Evolutionary conservation across 2,329 filamentous ascomycete species (phyloP).

Genomic region (Exophiala sp.): DNA sequence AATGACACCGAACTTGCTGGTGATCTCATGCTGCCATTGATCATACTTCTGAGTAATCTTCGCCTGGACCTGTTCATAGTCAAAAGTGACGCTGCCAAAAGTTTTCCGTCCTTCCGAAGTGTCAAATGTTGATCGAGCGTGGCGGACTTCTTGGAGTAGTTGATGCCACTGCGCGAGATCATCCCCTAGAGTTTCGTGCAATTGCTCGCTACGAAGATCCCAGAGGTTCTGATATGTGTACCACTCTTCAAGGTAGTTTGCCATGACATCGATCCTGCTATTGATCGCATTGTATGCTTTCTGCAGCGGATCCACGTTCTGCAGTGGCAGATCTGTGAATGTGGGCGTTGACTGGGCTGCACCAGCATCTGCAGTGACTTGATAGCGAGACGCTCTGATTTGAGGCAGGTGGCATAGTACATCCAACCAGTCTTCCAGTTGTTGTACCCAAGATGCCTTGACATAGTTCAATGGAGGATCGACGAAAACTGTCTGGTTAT

Average conservation of each 20-base stretch:
- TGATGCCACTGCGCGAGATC: slow-evolving; percentile 91
- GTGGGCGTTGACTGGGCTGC: slow-evolving; percentile 59
- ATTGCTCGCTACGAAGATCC: slow-evolving; percentile 93
- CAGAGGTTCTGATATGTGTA: slow-evolving; percentile 96
- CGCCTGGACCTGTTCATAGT: slow-evolving; percentile 97
- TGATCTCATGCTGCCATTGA: slow-evolving; percentile 97
- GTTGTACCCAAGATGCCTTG: slow-evolving; percentile 85
- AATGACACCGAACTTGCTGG: slow-evolving; percentile 84
- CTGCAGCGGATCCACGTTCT: slow-evolving; percentile 72
- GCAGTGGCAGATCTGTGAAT: slow-evolving; percentile 77
- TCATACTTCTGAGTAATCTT: slow-evolving; percentile 99
- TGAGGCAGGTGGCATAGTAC: slow-evolving; percentile 87
- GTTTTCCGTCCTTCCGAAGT: slow-evolving; percentile 88
- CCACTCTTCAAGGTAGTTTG: slow-evolving; percentile 92
- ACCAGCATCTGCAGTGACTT: slow-evolving; percentile 66
- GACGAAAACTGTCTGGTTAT: slow-evolving; percentile 93
- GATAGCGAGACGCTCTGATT: slow-evolving; percentile 91
- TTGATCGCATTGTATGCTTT: slow-evolving; percentile 80
- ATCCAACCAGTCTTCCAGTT: slow-evolving; percentile 89
- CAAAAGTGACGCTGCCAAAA: slow-evolving; percentile 90
- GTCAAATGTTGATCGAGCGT: slow-evolving; percentile 92
- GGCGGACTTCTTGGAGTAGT: slow-evolving; percentile 91
- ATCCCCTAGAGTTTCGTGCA: slow-evolving; percentile 86
- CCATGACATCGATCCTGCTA: slow-evolving; percentile 71
- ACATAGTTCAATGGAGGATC: slow-evolving; percentile 90